Evolutionary conservation across 164 flowering plant genomes (phyloP).

Genomic region (Saururus chinensis): DNA sequence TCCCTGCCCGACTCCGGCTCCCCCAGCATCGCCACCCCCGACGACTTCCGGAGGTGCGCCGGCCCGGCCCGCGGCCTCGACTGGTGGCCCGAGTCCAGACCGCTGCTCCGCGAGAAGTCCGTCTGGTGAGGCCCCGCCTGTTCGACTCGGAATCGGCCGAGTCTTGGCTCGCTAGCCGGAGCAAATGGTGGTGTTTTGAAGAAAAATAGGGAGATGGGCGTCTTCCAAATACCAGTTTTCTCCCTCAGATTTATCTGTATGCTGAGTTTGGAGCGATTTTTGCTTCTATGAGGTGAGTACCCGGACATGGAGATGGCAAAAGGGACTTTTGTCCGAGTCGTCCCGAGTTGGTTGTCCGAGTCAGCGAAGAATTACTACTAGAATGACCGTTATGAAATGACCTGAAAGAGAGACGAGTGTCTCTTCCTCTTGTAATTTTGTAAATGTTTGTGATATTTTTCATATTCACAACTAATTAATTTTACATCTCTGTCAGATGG

Average conservation of each 20-base stretch:
- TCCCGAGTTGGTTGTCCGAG: conserved; percentile 54
- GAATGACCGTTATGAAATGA: too few species aligned
- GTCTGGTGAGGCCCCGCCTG: conserved; percentile 15
- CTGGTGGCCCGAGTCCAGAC: conserved; percentile 50
- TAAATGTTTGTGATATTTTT: too few species aligned
- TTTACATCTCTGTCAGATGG: too few species aligned
- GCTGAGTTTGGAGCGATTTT: neutral
- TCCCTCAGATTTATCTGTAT: conserved; percentile 1
- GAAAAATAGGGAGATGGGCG: too few species aligned
- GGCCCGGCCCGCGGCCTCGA: conserved; percentile 9
- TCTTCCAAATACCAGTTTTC: neutral
- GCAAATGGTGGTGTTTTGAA: too few species aligned
- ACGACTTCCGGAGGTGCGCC: conserved; percentile 45
- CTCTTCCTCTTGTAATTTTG: too few species aligned
- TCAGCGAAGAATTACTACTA: conserved; percentile 1
- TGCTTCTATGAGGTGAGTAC: conserved; percentile 24
- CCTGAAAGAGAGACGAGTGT: too few species aligned
- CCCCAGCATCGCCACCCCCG: conserved; percentile 27
- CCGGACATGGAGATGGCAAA: conserved; percentile 38
- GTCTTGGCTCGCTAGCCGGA: neutral
- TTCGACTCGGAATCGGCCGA: neutral
- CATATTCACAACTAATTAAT: too few species aligned
- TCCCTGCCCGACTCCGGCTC: conserved; percentile 33
- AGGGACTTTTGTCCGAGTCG: conserved; percentile 41
- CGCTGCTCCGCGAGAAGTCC: conserved; percentile 35